These are phyloP conservation scores for Lactarius hatsudake DNA, from an alignment of 768 basidiomycete genomes.

Conservation along the genomic window DNA sequence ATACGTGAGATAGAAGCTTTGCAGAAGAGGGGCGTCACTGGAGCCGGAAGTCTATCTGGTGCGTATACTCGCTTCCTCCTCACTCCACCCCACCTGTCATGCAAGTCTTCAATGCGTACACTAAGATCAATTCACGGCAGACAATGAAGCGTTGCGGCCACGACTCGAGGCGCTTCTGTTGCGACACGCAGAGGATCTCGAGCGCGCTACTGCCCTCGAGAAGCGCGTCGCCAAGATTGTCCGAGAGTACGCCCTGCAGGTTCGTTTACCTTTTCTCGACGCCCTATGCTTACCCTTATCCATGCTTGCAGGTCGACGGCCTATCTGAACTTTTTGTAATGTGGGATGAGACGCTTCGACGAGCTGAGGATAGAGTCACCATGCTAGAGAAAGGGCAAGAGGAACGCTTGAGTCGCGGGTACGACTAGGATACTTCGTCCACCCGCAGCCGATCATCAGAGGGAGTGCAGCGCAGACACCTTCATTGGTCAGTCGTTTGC, in stretches of 20 bases:
- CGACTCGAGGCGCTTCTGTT: conserved; percentile 59
- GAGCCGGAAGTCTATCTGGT: conserved; percentile 71
- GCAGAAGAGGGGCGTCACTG: conserved; percentile 66
- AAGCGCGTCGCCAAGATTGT: conserved; percentile 61
- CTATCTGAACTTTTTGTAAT: conserved; percentile 81
- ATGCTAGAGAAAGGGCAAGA: conserved; percentile 58
- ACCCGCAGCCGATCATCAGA: background rate
- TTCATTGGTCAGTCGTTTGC: background rate
- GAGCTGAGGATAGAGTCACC: conserved; percentile 57
- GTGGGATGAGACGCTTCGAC: conserved; percentile 78
- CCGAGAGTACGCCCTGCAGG: conserved; percentile 68
- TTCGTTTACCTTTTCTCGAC: conserved; percentile 35
- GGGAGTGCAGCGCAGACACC: background rate
- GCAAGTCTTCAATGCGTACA: background rate
- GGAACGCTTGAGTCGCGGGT: conserved; percentile 60
- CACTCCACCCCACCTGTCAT: background rate
- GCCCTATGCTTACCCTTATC: background rate
- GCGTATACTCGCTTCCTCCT: background rate
- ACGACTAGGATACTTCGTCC: conserved; percentile 34
- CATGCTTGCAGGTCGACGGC: conserved; percentile 63
- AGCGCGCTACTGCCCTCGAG: conserved; percentile 60
- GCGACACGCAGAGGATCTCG: conserved; percentile 58
- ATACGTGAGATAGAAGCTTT: conserved; percentile 73
- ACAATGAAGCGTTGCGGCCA: conserved; percentile 63
- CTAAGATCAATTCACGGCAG: conserved; percentile 33